Percentiles rank a stretch among this genome's conserved stretches.
These are phyloP conservation scores for Coemansia sp. DNA, from an alignment of 192 early-diverging fungal genomes.

Conservation along the genomic window DNA sequence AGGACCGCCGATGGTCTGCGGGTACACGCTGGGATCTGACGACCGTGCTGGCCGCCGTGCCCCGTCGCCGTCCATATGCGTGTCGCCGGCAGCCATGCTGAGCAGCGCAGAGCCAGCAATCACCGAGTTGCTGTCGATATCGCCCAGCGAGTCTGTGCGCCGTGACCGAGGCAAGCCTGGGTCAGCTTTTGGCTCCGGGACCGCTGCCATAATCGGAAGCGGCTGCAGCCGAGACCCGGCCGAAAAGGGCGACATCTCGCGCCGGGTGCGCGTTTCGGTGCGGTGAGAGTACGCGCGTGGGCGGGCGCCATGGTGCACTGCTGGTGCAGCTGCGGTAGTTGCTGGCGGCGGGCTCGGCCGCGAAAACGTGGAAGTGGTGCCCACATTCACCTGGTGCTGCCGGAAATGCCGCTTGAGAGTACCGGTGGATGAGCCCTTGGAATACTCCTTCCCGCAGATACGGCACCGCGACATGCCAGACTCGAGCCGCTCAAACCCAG, in stretches of 20 bases:
- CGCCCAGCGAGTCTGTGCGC: slow-evolving; percentile 15
- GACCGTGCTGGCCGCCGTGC: slow-evolving; percentile 29
- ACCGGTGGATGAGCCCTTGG: slow-evolving; percentile 52
- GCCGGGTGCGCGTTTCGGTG: slow-evolving; percentile 26
- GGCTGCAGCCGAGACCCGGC: slow-evolving; percentile 4
- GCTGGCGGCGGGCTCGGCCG: slow-evolving; percentile 29
- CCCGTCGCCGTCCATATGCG: slow-evolving; percentile 19
- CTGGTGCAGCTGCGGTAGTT: slow-evolving; percentile 1
- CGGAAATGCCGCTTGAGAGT: slow-evolving; percentile 54
- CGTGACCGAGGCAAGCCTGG: neutral
- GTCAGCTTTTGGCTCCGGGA: slow-evolving; percentile 4
- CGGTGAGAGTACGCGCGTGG: slow-evolving; percentile 51
- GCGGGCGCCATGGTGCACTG: slow-evolving; percentile 15
- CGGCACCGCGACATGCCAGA: slow-evolving; percentile 53
- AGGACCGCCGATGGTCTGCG: slow-evolving; percentile 13
- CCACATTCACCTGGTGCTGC: slow-evolving; percentile 49
- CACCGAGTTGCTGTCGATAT: slow-evolving; percentile 42
- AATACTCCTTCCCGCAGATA: slow-evolving; percentile 53
- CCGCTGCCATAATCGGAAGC: slow-evolving; percentile 1
- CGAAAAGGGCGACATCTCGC: slow-evolving; percentile 43
- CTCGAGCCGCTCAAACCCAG: slow-evolving; percentile 52
- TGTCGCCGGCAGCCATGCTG: slow-evolving; percentile 50
- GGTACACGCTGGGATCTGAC: slow-evolving; percentile 46
- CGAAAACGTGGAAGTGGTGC: slow-evolving; percentile 14
- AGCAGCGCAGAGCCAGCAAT: slow-evolving; percentile 52